phyloP scores from a whole-genome alignment of 352 stramenopile species.

The Halophytophthora batemanensis region DNA sequence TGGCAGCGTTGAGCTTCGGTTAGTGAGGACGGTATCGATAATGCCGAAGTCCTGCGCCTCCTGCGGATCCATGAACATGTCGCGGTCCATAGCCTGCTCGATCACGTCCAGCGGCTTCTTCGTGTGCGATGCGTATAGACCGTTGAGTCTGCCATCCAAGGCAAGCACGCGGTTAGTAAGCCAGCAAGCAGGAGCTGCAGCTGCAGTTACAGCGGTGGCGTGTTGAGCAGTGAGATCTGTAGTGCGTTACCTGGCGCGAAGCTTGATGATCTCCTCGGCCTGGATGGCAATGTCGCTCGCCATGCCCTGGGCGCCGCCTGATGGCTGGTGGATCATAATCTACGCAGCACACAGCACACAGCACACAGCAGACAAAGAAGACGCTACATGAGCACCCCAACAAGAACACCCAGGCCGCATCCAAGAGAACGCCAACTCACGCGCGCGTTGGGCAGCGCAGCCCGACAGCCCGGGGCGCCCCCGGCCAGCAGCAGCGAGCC shows the following conservation, averaged over 20 bases:
- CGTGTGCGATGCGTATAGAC: conserved; percentile 69
- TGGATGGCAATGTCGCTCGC: conserved; percentile 98
- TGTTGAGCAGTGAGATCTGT: neutral
- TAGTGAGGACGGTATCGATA: conserved; percentile 79
- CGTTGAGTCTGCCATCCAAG: conserved; percentile 55
- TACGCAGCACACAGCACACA: conserved; percentile 15
- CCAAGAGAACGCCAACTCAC: conserved; percentile 35
- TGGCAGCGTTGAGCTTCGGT: conserved; percentile 30
- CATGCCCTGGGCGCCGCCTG: conserved; percentile 95
- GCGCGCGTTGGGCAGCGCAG: conserved; percentile 92
- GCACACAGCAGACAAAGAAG: too few species aligned
- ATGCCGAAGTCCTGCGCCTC: conserved; percentile 79
- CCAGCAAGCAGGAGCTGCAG: neutral
- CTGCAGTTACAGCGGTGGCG: too few species aligned
- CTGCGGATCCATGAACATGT: conserved; percentile 82
- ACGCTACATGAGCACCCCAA: conserved; percentile 1
- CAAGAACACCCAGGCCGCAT: neutral
- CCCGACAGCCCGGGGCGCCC: conserved; percentile 84
- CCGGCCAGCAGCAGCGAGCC: conserved; percentile 93
- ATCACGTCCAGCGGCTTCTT: conserved; percentile 72
- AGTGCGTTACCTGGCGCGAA: conserved; percentile 50
- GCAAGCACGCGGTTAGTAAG: conserved; percentile 5
- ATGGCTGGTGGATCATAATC: conserved; percentile 98
- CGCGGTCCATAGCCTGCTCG: conserved; percentile 85
- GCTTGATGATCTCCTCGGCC: conserved; percentile 97